Percentiles rank a stretch among this genome's conserved stretches.
phyloP scores from a whole-genome alignment of 495 filamentous ascomycete genomes.

The Daldinia concentrica region DNA sequence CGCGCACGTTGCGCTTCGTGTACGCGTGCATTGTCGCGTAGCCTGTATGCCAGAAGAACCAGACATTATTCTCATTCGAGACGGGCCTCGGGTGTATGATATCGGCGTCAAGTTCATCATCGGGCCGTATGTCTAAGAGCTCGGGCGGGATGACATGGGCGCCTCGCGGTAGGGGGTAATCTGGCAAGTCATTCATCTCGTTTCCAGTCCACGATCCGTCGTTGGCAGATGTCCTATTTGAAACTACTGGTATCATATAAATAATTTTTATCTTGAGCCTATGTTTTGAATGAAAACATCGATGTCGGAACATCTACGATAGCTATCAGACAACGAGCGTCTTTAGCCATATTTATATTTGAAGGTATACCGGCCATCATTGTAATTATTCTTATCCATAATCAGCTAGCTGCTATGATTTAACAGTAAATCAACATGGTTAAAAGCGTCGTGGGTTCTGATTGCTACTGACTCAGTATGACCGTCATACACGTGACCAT shows the following conservation, averaged over 20 bases:
- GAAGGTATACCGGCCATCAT: neutral
- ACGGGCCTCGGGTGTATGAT: constrained; percentile 54
- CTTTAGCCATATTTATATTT: constrained; percentile 1
- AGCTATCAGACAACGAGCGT: neutral
- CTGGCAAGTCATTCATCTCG: neutral
- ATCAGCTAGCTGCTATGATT: neutral
- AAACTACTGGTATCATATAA: neutral
- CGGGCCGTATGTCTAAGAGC: constrained; percentile 56
- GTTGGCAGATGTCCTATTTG: neutral
- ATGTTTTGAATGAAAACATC: neutral
- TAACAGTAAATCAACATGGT: neutral
- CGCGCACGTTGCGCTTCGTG: constrained; percentile 63
- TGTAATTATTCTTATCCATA: neutral
- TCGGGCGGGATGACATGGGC: constrained; percentile 46
- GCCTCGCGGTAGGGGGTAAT: constrained; percentile 48
- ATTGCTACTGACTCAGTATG: constrained; percentile 30
- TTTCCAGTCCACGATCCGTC: neutral
- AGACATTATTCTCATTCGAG: constrained; percentile 60
- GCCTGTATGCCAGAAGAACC: constrained; percentile 66
- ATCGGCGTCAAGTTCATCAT: constrained; percentile 57
- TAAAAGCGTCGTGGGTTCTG: neutral
- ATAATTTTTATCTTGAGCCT: neutral
- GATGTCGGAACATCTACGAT: neutral
- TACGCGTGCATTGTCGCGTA: constrained; percentile 59
- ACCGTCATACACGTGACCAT: constrained; percentile 50